Evolutionary conservation across 805 yeast species (phyloP).

Genomic region (Tetrapisispora taiwanensis): DNA sequence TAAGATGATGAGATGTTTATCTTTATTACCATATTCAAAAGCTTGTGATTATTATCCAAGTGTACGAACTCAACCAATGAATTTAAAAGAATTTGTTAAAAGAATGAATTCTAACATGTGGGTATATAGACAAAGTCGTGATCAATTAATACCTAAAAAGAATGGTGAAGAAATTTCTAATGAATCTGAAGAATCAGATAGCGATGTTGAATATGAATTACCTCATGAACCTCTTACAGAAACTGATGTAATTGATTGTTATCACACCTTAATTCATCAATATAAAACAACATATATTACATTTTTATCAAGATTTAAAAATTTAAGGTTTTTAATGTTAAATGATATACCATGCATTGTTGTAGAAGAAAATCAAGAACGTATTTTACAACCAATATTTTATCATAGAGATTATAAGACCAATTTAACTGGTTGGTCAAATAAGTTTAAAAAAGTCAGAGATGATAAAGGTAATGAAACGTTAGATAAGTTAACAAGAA

Average conservation of each 20-base stretch:
- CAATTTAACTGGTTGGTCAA: constrained; percentile 27
- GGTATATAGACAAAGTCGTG: constrained; percentile 16
- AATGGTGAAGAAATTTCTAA: not conserved
- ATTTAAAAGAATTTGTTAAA: constrained; percentile 22
- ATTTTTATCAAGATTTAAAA: constrained; percentile 27
- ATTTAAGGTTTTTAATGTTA: constrained; percentile 30
- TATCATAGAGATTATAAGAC: constrained; percentile 27
- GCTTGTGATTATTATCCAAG: constrained; percentile 36
- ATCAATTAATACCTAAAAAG: constrained; percentile 12
- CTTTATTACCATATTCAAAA: constrained; percentile 34
- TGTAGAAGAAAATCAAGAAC: constrained; percentile 19
- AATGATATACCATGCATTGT: constrained; percentile 32
- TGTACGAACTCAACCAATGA: constrained; percentile 35
- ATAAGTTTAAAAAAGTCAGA: not conserved
- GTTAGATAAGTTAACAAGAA: constrained; percentile 3
- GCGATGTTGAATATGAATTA: constrained; percentile 12
- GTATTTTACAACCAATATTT: constrained; percentile 30
- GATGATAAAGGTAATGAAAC: constrained; percentile 3
- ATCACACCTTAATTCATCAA: constrained; percentile 32
- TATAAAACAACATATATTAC: constrained; percentile 29
- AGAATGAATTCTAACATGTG: constrained; percentile 20
- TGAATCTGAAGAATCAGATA: not conserved
- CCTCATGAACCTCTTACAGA: constrained; percentile 26
- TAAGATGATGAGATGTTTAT: constrained; percentile 28
- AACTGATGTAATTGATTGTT: constrained; percentile 28